Percentiles rank a stretch among this genome's conserved stretches.
phyloP scores from a whole-genome alignment of 306 rosid species.

The Dicorynia guianensis region DNA sequence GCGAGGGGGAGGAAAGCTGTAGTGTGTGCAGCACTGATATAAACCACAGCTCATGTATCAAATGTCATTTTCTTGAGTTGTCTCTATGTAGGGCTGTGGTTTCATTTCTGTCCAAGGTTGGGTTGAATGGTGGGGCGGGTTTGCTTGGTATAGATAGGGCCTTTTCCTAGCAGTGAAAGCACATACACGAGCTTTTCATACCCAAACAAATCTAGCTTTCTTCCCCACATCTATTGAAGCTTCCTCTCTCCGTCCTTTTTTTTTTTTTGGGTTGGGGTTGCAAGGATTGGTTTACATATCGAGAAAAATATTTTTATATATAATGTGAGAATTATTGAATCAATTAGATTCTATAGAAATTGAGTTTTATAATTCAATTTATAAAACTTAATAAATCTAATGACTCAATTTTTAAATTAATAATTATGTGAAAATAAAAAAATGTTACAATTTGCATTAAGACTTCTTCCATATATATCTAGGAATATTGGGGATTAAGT shows the following conservation, averaged over 20 bases:
- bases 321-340: too few relatives aligned
- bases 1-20: neutral
- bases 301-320: too few relatives aligned
- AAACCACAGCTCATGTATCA: neutral
- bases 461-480: too few relatives aligned
- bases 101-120: constrained; percentile 22
- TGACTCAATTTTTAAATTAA: too few relatives aligned
- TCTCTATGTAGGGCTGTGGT: constrained; percentile 3
- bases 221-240: neutral
- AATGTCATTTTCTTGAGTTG: neutral
- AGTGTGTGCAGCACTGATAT: neutral
- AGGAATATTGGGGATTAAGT: too few relatives aligned
- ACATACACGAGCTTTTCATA: neutral
- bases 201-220: neutral
- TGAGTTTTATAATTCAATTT: too few relatives aligned
- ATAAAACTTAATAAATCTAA: too few relatives aligned
- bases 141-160: neutral
- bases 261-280: too few relatives aligned
- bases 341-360: too few relatives aligned
- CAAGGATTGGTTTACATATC: too few relatives aligned
- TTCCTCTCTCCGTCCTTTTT: neutral
- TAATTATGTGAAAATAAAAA: too few relatives aligned
- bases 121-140: constrained; percentile 6
- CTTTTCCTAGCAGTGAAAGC: neutral
- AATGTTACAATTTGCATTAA: too few relatives aligned